These are phyloP conservation scores for Eremothecium gossypii DNA, from an alignment of 1,139 yeast species.

Conservation along the genomic window DNA sequence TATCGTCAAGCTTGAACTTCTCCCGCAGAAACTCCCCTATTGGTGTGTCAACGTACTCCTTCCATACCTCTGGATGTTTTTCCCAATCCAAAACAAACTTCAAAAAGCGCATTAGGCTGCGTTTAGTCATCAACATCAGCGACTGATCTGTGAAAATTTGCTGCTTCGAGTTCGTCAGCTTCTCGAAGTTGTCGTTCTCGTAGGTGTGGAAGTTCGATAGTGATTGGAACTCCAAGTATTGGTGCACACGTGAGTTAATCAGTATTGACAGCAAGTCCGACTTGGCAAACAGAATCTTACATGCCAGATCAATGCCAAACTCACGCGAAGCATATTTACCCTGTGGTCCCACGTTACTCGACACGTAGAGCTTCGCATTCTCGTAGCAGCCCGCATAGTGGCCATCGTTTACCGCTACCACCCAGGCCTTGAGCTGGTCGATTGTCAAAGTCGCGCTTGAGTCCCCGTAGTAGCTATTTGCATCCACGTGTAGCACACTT, in stretches of 20 bases:
- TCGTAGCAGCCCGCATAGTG: constrained; percentile 31
- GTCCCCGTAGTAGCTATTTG: constrained; percentile 80
- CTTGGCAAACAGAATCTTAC: constrained; percentile 79
- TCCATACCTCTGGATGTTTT: constrained; percentile 43
- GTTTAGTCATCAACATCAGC: constrained; percentile 63
- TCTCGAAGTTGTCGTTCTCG: constrained; percentile 83
- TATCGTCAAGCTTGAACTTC: constrained; percentile 59
- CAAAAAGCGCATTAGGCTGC: constrained; percentile 84
- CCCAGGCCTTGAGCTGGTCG: constrained; percentile 80
- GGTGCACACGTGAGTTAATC: constrained; percentile 76
- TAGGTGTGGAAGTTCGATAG: constrained; percentile 81
- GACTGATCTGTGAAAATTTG: constrained; percentile 90
- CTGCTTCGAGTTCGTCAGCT: constrained; percentile 74
- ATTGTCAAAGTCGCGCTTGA: constrained; percentile 75
- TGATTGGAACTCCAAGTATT: constrained; percentile 87
- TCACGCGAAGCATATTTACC: constrained; percentile 41
- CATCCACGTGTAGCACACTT: constrained; percentile 78
- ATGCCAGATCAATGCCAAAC: constrained; percentile 84
- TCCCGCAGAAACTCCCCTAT: constrained; percentile 49
- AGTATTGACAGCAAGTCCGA: constrained; percentile 74
- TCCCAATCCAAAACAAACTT: constrained; percentile 78
- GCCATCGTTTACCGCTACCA: constrained; percentile 45
- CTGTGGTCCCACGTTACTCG: constrained; percentile 38
- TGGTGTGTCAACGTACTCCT: constrained; percentile 46
- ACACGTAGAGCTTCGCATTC: constrained; percentile 66